phyloP scores from a whole-genome alignment of 176 grass and related monocot species.

The Chloris gayana region DNA sequence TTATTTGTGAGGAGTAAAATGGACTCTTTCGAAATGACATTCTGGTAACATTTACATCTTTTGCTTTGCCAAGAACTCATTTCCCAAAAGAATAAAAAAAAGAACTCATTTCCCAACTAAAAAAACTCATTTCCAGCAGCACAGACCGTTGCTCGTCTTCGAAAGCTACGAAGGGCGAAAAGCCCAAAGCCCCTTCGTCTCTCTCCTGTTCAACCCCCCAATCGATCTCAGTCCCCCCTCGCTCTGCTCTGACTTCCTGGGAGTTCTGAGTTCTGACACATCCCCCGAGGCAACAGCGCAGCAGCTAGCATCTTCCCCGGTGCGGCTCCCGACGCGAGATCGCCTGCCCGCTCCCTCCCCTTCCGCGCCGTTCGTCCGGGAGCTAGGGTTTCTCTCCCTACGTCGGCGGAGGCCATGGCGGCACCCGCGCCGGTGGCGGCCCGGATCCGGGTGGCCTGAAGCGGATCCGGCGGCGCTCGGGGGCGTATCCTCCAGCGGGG shows the following conservation, averaged over 20 bases:
- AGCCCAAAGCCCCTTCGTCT: constrained; percentile 3
- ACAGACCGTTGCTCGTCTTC: background rate
- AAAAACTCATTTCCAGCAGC: background rate
- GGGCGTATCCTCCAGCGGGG: background rate
- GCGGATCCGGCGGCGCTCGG: constrained; percentile 31
- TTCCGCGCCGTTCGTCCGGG: background rate
- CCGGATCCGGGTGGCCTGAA: constrained; percentile 56
- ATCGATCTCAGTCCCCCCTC: background rate
- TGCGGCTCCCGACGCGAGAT: constrained; percentile 40
- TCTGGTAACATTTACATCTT: background rate
- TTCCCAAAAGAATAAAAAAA: too few species aligned
- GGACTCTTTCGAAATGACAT: too few species aligned
- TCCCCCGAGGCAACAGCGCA: constrained; percentile 20
- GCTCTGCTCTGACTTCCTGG: constrained; percentile 20
- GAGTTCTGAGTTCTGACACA: constrained; percentile 32
- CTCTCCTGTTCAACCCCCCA: background rate
- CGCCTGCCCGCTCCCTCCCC: background rate
- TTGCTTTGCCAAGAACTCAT: background rate
- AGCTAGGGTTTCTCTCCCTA: constrained; percentile 46
- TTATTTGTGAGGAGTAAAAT: too few species aligned
- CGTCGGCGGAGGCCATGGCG: constrained; percentile 28
- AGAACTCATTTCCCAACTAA: too few species aligned
- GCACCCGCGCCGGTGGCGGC: constrained; percentile 3
- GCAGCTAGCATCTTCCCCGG: constrained; percentile 9
- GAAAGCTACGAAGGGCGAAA: constrained; percentile 12